Evolutionary conservation across 2,329 filamentous ascomycete genomes (phyloP).

Genomic region (Colletotrichum tabaci): DNA sequence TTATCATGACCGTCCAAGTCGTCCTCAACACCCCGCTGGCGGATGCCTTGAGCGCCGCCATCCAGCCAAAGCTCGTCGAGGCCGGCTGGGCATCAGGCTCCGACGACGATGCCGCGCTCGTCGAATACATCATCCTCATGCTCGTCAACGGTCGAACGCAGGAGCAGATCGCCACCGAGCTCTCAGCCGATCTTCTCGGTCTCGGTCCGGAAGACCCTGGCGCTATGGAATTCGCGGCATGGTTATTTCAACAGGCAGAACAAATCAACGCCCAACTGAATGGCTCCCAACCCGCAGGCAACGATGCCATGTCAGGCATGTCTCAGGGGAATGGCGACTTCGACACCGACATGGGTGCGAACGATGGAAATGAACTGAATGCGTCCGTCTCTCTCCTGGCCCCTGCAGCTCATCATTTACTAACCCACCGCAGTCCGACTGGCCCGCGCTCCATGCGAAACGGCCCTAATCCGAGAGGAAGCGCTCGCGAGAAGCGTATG

Average conservation of each 20-base stretch:
- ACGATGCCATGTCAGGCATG: conserved; percentile 49
- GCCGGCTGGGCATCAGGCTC: conserved; percentile 91
- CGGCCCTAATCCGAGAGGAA: conserved; percentile 68
- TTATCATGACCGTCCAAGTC: conserved; percentile 83
- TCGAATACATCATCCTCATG: conserved; percentile 98
- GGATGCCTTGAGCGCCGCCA: conserved; percentile 83
- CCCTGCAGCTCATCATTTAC: conserved; percentile 45
- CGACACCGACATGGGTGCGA: conserved; percentile 82
- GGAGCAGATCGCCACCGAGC: conserved; percentile 88
- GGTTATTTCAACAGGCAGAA: conserved; percentile 93
- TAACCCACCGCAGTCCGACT: conserved; percentile 79
- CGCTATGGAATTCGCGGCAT: conserved; percentile 86
- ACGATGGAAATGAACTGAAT: conserved; percentile 65
- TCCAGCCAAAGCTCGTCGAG: conserved; percentile 93
- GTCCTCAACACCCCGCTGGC: conserved; percentile 86
- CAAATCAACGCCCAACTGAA: conserved; percentile 75
- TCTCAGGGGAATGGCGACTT: conserved; percentile 62
- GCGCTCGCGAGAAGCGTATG: conserved; percentile 82
- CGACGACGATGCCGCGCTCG: conserved; percentile 83
- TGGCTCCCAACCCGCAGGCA: conserved; percentile 57
- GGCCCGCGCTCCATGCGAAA: conserved; percentile 96
- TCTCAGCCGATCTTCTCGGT: conserved; percentile 88
- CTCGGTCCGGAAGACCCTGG: conserved; percentile 87
- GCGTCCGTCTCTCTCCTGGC: conserved; percentile 64
- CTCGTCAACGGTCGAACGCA: conserved; percentile 95